These are phyloP conservation scores for Bonnemaisonia californica DNA, from an alignment of 31 red algal species.

Conservation along the genomic window DNA sequence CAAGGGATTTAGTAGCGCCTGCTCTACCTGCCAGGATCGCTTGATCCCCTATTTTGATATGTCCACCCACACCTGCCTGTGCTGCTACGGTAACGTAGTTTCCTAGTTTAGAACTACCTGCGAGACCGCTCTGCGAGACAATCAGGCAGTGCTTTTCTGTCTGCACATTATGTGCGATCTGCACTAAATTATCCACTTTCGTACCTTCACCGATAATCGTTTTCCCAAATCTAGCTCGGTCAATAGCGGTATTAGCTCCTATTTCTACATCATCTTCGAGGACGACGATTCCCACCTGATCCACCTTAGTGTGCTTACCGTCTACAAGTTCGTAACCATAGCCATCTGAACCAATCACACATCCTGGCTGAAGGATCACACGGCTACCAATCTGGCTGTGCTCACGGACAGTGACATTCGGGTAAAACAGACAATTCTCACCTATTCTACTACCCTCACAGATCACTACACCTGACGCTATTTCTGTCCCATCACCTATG, in stretches of 20 bases:
- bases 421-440: constrained; percentile 21
- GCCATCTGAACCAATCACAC: constrained; percentile 42
- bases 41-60: constrained; percentile 28
- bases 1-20: constrained; percentile 7
- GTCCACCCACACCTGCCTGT: constrained; percentile 26
- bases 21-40: constrained; percentile 6
- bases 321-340: constrained; percentile 31
- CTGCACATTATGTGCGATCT: constrained; percentile 50
- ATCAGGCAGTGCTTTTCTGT: constrained; percentile 30
- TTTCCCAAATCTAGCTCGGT: constrained; percentile 34
- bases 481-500: constrained; percentile 4
- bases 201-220: constrained; percentile 30
- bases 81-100: constrained; percentile 16
- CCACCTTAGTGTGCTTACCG: constrained; percentile 26
- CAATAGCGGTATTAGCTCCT: constrained; percentile 40
- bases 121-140: constrained; percentile 37
- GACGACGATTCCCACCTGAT: constrained; percentile 42
- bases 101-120: constrained; percentile 32
- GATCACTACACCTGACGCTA: constrained; percentile 5
- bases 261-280: constrained; percentile 59
- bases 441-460: neutral
- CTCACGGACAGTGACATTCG: constrained; percentile 24
- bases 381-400: constrained; percentile 22
- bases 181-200: constrained; percentile 50
- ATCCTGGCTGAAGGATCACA: constrained; percentile 24